phyloP scores from a whole-genome alignment of 345 rosid species.

The Geranium brycei region DNA sequence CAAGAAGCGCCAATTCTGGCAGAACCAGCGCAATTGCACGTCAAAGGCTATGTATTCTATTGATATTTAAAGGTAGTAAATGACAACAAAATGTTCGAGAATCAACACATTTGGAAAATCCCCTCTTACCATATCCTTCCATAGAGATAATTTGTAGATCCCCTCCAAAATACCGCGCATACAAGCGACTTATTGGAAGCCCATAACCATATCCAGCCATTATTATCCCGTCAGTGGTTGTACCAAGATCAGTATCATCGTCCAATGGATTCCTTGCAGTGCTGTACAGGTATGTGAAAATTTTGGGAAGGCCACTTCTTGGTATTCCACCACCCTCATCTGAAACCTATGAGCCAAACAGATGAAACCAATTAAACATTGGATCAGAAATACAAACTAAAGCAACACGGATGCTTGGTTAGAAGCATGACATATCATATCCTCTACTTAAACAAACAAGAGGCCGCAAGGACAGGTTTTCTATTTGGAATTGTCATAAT shows the following conservation, averaged over 20 bases:
- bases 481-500: background rate
- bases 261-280: conserved; percentile 84
- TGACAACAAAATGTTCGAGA: background rate
- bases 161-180: conserved; percentile 93
- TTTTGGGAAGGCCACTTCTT: conserved; percentile 92
- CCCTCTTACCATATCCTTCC: conserved; percentile 98
- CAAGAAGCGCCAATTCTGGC: too few relatives aligned
- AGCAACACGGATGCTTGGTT: background rate
- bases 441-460: background rate
- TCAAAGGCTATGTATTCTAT: background rate
- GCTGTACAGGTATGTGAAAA: conserved; percentile 91
- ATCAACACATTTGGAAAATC: background rate
- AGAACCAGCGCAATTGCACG: too few relatives aligned
- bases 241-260: conserved; percentile 48
- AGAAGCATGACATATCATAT: background rate
- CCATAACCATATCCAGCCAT: conserved; percentile 99
- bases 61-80: background rate
- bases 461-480: background rate
- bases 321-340: conserved; percentile 98
- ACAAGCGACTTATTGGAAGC: conserved; percentile 84
- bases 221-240: conserved; percentile 48
- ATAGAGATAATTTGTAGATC: conserved; percentile 88
- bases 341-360: conserved; percentile 43
- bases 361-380: conserved; percentile 6
- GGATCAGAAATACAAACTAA: background rate